Base-by-base conservation (phyloP, 1,284 basidiomycete genomes). In the Naganishia sp. region DNA sequence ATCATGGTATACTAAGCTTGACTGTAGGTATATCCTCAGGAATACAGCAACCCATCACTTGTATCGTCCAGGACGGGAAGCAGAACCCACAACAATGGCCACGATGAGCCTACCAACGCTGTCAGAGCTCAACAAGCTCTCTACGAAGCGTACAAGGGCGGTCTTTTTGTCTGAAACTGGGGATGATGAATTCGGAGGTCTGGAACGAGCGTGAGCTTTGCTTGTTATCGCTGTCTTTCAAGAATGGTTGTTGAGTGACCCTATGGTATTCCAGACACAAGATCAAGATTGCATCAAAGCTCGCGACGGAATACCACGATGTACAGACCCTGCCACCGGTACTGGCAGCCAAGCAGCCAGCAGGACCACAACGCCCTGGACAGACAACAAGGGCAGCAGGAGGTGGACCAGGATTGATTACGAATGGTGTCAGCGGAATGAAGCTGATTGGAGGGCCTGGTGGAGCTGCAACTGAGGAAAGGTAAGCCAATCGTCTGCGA, bases 241-340 rank as follows among this genome's bases (percentile, higher is more conserved):
- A 39, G 13, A 25, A 49, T 45, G 5, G 3, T 56, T 33, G 6
- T 44, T 39, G 13, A 39, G 28, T 31, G 25, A 25, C 23, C 9
- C 16, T 23, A 11, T 18, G 23, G 2, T 6, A n/a, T 31, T 54
- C 5, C 72, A 82, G 81, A 33, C 75, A 78, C 68, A 82, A 81
- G 69, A 75, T 81, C 43, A 82, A 82, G 64, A 75, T 84, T 3
- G 73, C 80, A 0, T 89, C 74, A 86, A 96, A 86, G 87, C 90
- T 79, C 78, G 86, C 74, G 83, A 88, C 80, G 15, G 95, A 98
- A 79, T 99, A 95, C 80, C 84, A 84, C 65, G 88, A 96, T 75
- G 92, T 86, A 72, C 90, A 90, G 76, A 85, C 88, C 42, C 86
- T 98, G 1, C 95, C 95, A 0, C 81, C 90, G 3, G 86, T 90